Base-by-base conservation (phyloP, 306 rosid genomes). In the Argentina anserina region DNA sequence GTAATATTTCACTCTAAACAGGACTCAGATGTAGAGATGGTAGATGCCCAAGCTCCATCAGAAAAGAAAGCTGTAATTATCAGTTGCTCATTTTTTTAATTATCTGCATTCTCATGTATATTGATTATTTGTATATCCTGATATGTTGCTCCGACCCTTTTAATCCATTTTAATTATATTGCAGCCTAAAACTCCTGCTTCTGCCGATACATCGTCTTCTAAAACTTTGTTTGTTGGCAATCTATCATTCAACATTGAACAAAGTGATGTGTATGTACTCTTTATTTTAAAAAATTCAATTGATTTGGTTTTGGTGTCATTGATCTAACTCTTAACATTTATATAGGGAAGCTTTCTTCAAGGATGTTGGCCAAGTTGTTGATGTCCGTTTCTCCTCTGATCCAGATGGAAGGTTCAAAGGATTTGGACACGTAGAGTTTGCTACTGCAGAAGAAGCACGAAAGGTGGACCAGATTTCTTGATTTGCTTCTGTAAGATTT, bases 351-450 rank as follows among this genome's bases (percentile, higher is more conserved):
- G 63, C 75, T 39, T 95, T 95, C 84, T 95, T 95, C 56, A 74
- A 91, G 74, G 87, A 78, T 64, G 78, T 71, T 65, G 99, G 92
- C 4, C 88, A 85, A 56, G 78, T 92, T 53, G 88, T 83, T 45
- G 97, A 87, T 37, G 88, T 95, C 1, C 97, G 99, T 60, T 67
- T 95, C 0, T 37, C 97, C 3, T 5, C 46, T 0, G 86, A 86
- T 71, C 66, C 46, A 0, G 86, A 73, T 2, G 97, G 96, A 15
- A 70, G 52, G 41, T 86, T 88, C 43, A 94, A 58, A 86, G 99
- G 97, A 4, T 94, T 62, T 84, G 99, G 93, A 0, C 97, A 94
- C 73, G 88, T 94, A 34, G 97, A 94, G 64, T 94, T 91, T 80
- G 93, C 82, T 36, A 80, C 91, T 1, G 73, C 69, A 0, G 96